These are phyloP conservation scores for Dendrocalamus sinicus DNA, from an alignment of 176 grass and related monocot species.

Conservation along the genomic window DNA sequence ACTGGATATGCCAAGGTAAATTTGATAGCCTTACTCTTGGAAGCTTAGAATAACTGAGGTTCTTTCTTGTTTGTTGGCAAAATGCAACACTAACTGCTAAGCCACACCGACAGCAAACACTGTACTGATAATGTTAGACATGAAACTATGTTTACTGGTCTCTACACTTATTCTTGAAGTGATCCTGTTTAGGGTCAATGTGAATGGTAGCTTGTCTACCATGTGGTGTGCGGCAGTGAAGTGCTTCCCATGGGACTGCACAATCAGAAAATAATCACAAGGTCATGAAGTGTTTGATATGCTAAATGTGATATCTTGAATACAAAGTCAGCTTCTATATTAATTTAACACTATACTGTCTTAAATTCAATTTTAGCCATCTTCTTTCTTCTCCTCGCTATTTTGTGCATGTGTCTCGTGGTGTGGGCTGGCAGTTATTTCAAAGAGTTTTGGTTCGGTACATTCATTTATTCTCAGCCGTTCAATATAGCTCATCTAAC, in stretches of 20 bases:
- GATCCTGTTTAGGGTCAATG: constrained; percentile 20
- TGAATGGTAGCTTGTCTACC: neutral
- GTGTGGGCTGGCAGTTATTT: neutral
- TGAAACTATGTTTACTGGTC: constrained; percentile 1
- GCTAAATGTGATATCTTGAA: neutral
- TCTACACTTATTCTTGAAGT: constrained; percentile 1
- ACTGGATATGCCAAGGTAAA: constrained; percentile 67
- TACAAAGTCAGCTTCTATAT: constrained; percentile 9
- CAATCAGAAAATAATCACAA: neutral
- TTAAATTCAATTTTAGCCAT: neutral
- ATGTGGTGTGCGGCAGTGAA: constrained; percentile 5
- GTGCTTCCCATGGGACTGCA: neutral
- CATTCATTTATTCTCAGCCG: too few species aligned
- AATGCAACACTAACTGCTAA: neutral
- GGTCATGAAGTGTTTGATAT: neutral
- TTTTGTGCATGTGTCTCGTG: neutral
- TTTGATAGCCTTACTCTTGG: constrained; percentile 32
- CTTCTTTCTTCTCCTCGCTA: constrained; percentile 5
- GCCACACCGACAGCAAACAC: neutral
- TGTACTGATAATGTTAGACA: constrained; percentile 4
- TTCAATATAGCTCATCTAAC: too few species aligned
- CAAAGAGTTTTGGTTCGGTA: too few species aligned
- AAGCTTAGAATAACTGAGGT: neutral
- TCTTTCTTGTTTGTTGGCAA: neutral
- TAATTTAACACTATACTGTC: neutral